Evolutionary conservation across 352 stramenopile species (phyloP), one percentile per base, ranked within the genome.

Genomic region (Phytophthora lateralis): DNA sequence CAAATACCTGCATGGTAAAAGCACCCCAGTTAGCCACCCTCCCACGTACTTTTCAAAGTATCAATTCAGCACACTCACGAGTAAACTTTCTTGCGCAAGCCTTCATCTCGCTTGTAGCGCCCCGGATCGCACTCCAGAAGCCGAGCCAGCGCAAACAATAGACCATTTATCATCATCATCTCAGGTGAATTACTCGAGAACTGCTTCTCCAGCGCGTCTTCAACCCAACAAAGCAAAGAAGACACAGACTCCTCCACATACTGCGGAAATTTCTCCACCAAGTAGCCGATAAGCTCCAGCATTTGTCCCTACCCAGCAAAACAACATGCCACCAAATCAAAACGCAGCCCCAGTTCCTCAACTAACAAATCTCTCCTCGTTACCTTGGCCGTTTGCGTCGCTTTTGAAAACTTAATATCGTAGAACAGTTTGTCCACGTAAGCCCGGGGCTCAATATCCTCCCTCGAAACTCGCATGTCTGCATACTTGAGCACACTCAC

Each of bases 401-500:
- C 72, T 38, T 90, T 91, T 4, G 76, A 77, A 42, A 88, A 93
- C 64, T 88, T 88, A 48, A 93, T 78, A 37, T 93, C 83, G 46
- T 87, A 73, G 34, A 91, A 89, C 9, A 93, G 64, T 51, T 91
- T 91, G 24, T 89, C 80, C 38, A 80, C 57, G 37, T 90, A 93
- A 30, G 51, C 50, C 30, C 63, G 51, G 3, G 83, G 80, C 29
- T 86, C 71, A 18, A 90, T 65, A 14, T 86, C 79, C 12, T 81
- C 68, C n/a, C 55, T 75, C 4, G 69, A 60, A 5, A 90, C 29
- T 11, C 62, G 57, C 12, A 58, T 53, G 4, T 55, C 37, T 1
- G 68, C 66, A 45, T 80, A 69, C 54, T 90, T 80, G 18, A 93
- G 74, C 51, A 79, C 67, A 51, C 73, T 77, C 29, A 89, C 73